Evolutionary conservation across 345 rosid genomes (phyloP).

Genomic region (Theobroma cacao): DNA sequence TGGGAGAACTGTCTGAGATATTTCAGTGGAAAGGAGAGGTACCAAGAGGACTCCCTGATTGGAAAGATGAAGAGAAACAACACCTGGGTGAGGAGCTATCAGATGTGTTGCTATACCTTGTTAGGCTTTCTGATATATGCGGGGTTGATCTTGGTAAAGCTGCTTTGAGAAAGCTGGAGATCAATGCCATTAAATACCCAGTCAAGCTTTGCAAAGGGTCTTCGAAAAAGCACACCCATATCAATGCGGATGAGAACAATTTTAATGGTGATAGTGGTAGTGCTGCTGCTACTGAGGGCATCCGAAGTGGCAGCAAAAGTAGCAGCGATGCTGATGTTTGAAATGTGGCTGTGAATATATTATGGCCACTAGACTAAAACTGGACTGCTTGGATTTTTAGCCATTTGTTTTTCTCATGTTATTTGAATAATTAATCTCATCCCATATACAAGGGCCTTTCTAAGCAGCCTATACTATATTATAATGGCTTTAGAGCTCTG

Average conservation of each 20-base stretch:
- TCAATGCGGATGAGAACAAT: not conserved
- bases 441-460: not conserved
- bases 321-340: not conserved
- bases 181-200: slow-evolving; percentile 24
- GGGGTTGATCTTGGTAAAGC: slow-evolving; percentile 56
- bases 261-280: not conserved
- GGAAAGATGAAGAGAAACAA: slow-evolving; percentile 49
- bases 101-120: slow-evolving; percentile 58
- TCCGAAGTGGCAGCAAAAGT: not conserved
- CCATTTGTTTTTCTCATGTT: not conserved
- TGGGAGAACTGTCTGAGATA: slow-evolving; percentile 62
- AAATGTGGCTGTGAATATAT: not conserved
- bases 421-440: not conserved
- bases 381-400: not conserved
- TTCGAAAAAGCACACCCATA: slow-evolving; percentile 1
- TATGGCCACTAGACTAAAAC: not conserved
- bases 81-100: slow-evolving; percentile 64
- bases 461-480: not conserved
- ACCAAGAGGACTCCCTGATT: slow-evolving; percentile 52
- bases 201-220: slow-evolving; percentile 13
- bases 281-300: not conserved
- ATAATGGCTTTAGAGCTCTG: not conserved
- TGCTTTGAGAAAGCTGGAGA: slow-evolving; percentile 13
- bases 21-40: slow-evolving; percentile 77
- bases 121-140: slow-evolving; percentile 55